Percentiles rank a stretch among this genome's conserved stretches.
These are phyloP conservation scores for Termitomyces titanicus DNA, from an alignment of 768 basidiomycete species.

Conservation along the genomic window DNA sequence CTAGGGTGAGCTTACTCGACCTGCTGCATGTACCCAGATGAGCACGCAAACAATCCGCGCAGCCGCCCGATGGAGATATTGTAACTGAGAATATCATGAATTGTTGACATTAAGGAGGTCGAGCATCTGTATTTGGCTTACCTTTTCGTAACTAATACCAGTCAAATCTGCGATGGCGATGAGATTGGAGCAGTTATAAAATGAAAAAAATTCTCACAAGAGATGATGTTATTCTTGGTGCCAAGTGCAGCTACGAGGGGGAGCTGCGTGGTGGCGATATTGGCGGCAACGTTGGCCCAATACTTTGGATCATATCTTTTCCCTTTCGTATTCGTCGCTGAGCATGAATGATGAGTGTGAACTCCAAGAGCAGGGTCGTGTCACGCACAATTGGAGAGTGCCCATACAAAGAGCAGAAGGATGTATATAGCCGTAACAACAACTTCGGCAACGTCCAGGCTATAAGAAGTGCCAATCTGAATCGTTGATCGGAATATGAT, in stretches of 20 bases:
- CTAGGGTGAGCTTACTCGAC: constrained; percentile 31
- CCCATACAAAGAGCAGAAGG: constrained; percentile 26
- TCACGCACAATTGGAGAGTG: constrained; percentile 16
- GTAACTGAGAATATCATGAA: constrained; percentile 26
- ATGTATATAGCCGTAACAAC: constrained; percentile 32
- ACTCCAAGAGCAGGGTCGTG: neutral
- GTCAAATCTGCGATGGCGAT: constrained; percentile 38
- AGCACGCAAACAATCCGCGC: constrained; percentile 45
- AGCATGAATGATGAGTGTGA: neutral
- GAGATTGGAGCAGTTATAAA: neutral
- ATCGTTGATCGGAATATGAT: constrained; percentile 20
- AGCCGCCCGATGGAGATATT: constrained; percentile 42
- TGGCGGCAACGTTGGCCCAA: constrained; percentile 38
- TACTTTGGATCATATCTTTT: constrained; percentile 32
- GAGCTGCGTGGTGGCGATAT: constrained; percentile 45
- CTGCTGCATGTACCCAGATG: constrained; percentile 45
- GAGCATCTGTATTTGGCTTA: constrained; percentile 4
- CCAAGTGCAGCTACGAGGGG: constrained; percentile 56
- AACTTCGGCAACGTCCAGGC: constrained; percentile 33
- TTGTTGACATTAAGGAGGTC: neutral
- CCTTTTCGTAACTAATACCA: constrained; percentile 45
- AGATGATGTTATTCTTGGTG: constrained; percentile 49
- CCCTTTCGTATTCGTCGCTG: constrained; percentile 31
- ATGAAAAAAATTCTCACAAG: constrained; percentile 20
- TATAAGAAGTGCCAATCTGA: constrained; percentile 24